These are phyloP conservation scores for Aspergillus pseudonomiae DNA, from an alignment of 2,329 filamentous ascomycete species.

Conservation along the genomic window DNA sequence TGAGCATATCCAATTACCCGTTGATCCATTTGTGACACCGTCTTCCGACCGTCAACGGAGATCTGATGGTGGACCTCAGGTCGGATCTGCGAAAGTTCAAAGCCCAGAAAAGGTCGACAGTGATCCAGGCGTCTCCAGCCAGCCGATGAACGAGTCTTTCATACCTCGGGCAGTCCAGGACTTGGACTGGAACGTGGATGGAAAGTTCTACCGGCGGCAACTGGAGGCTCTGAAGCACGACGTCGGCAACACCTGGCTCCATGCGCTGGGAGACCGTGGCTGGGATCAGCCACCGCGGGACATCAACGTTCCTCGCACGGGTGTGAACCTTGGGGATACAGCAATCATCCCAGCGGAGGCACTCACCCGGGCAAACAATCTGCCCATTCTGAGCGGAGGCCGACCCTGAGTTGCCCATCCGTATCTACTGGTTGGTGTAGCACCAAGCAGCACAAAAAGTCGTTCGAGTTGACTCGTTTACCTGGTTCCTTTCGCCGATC, in stretches of 20 bases:
- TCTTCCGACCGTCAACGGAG: constrained; percentile 34
- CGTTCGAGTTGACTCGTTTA: background rate
- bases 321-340: constrained; percentile 36
- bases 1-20: constrained; percentile 34
- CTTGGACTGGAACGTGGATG: constrained; percentile 53
- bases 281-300: constrained; percentile 48
- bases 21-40: constrained; percentile 27
- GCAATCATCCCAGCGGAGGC: constrained; percentile 35
- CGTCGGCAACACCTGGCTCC: constrained; percentile 85
- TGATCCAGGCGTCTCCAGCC: constrained; percentile 20
- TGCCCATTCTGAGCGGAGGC: constrained; percentile 46
- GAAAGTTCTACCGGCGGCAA: constrained; percentile 82
- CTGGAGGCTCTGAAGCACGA: constrained; percentile 84
- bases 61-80: constrained; percentile 35
- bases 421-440: background rate
- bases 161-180: constrained; percentile 28
- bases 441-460: background rate
- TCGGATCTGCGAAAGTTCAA: constrained; percentile 28
- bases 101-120: constrained; percentile 22
- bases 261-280: constrained; percentile 77
- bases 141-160: constrained; percentile 19
- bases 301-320: constrained; percentile 32
- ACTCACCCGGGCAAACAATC: constrained; percentile 40
- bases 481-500: background rate
- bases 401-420: constrained; percentile 28